These are phyloP conservation scores for Plasmodium yoelii DNA, from an alignment of 169 alveolate species.

Conservation along the genomic window DNA sequence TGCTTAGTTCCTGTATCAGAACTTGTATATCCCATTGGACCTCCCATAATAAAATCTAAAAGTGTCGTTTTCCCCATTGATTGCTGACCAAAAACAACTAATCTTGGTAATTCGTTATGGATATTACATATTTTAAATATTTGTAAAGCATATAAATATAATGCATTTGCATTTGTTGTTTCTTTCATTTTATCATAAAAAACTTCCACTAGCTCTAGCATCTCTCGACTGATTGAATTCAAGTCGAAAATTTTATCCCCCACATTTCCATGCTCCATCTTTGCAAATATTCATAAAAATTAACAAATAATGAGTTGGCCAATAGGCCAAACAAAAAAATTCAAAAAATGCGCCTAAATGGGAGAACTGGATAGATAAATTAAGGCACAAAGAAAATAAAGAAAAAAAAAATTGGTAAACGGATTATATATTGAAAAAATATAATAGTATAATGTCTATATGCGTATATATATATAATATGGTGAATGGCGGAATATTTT, in stretches of 20 bases:
- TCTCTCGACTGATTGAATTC: constrained; percentile 70
- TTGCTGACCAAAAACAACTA: constrained; percentile 93
- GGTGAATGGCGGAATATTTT: no score
- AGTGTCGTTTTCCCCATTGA: constrained; percentile 93
- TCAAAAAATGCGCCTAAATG: not conserved
- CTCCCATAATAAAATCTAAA: constrained; percentile 92
- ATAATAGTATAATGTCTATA: no score
- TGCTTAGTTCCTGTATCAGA: constrained; percentile 93
- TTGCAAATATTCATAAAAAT: not conserved
- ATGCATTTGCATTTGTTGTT: constrained; percentile 84
- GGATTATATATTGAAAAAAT: no score
- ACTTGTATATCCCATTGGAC: constrained; percentile 92
- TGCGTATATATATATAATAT: no score
- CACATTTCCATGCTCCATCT: constrained; percentile 69
- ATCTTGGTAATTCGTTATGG: constrained; percentile 91
- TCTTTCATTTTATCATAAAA: constrained; percentile 75
- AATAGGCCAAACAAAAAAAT: not conserved
- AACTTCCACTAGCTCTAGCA: constrained; percentile 56
- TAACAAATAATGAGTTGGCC: not conserved
- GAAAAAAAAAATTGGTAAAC: no score
- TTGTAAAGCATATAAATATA: constrained; percentile 88
- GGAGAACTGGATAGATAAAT: no score
- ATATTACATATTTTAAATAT: constrained; percentile 89
- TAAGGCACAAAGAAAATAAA: no score
- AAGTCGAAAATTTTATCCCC: constrained; percentile 72